phyloP scores from a whole-genome alignment of 1,139 yeast species.

The Lodderomyces theae region DNA sequence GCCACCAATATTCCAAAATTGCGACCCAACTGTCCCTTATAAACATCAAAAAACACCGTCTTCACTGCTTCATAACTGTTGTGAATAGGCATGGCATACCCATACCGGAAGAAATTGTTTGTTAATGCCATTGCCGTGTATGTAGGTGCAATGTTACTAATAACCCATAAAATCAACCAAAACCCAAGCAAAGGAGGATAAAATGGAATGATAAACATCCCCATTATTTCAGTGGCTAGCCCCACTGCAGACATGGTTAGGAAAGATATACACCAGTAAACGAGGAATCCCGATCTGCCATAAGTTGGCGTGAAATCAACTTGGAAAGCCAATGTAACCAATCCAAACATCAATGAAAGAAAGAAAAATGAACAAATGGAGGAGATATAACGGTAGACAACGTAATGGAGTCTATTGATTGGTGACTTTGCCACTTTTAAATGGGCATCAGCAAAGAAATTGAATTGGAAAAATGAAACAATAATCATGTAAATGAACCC shows the following conservation, averaged over 20 bases:
- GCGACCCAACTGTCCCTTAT: constrained; percentile 37
- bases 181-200: constrained; percentile 43
- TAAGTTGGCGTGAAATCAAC: constrained; percentile 38
- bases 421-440: constrained; percentile 36
- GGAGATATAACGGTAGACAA: constrained; percentile 30
- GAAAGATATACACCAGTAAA: constrained; percentile 44
- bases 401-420: constrained; percentile 28
- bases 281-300: constrained; percentile 42
- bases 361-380: constrained; percentile 33
- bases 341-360: constrained; percentile 36
- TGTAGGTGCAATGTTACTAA: constrained; percentile 37
- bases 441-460: constrained; percentile 57
- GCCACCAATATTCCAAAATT: constrained; percentile 34
- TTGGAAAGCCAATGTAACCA: constrained; percentile 44
- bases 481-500: constrained; percentile 76
- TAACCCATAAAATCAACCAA: constrained; percentile 44
- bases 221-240: constrained; percentile 38
- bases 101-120: constrained; percentile 34
- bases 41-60: constrained; percentile 36
- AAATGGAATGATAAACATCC: constrained; percentile 27
- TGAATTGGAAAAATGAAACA: constrained; percentile 43
- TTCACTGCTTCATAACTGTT: constrained; percentile 38
- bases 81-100: constrained; percentile 40
- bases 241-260: constrained; percentile 47
- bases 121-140: constrained; percentile 36